Evolutionary conservation across 2,329 filamentous ascomycete species (phyloP), one percentile per base, ranked within the genome.

Genomic region (Bipolaris sorokiniana): DNA sequence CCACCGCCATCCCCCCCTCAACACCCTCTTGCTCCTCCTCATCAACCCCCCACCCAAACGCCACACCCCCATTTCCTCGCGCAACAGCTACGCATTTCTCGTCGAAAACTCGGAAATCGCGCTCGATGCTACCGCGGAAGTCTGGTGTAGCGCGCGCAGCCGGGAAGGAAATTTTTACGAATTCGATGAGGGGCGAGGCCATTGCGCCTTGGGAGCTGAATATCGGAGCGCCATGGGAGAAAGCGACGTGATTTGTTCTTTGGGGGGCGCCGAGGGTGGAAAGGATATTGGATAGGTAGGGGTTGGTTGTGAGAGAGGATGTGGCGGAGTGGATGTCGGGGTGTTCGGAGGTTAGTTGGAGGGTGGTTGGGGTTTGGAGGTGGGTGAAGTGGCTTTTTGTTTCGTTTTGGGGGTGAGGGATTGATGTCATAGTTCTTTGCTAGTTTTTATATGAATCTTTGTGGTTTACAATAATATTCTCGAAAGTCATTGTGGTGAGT

Each of bases 301-400:
- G 5, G 23, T 22, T 28, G 13, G 49, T 37, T 13, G 42, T 50
- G 2, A 22, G 23, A 0, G 36, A 42, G 42, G 42, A 44, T 22
- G 31, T 18, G 42, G 48, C 54, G 15, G 49, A 38, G 18, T 20
- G 18, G 7, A 38, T 44, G 15, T 57, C 54, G 31, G 48, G 50
- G 44, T 50, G 53, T 45, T 49, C 44, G 5, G 54, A 54, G 1
- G 49, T 57, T n/a, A 57, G 18, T 18, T 57, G 54, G 3, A 54
- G 10, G 5, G n/a, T 41, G 11, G 15, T 22, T 48, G 53, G 37
- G 13, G 53, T 31, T 7, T 48, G 37, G 26, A 18, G 26, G 9
- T 48, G 31, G 23, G 54, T 57, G n/a, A n/a, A n/a, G n/a, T n/a
- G n/a, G n/a, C n/a, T n/a, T n/a, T 51, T 37, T 18, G 15, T 2